Evolutionary conservation across 805 yeast genomes (phyloP), one percentile per base, ranked within the genome.

Genomic region (Tetrapisispora taiwanensis): DNA sequence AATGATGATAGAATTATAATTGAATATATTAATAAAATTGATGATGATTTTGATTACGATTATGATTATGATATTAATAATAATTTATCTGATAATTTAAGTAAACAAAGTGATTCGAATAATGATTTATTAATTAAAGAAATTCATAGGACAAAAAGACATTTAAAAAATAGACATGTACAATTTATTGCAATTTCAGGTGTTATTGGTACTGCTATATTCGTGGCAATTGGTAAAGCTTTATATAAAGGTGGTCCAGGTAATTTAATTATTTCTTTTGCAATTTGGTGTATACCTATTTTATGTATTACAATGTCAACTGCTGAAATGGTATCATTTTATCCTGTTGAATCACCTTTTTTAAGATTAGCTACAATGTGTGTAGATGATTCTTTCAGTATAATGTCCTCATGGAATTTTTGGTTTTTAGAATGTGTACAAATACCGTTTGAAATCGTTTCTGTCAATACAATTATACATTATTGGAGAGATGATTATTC

Each of bases 381-480:
- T 59, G 77, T 78, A 42, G 92, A 84, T 58, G 79, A 78, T 36
- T 83, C 94, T 0, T 65, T 82, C 44, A 92, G 83, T 51, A 74
- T 82, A 36, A 75, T 75, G 71, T 77, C 83, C 1, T 88, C 90
- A 24, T 84, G 86, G 81, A 84, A 84, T 56, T 84, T 81, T 55
- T 83, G 84, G 75, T 69, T 84, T 49, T 66, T 84, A 53, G 81
- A 83, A 58, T 81, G 88, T 49, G 79, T 84, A 0, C 78, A 79
- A 47, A 81, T 86, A 41, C 95, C 95, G 2, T 84, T 80, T 54
- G 95, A 87, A 63, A 79, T 86, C 43, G 83, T 83, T 7, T 83
- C 88, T 7, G 89, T 82, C 8, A 83, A 84, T 52, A 73, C 86
- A 13, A 78, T 86, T 54, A 71, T 86, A 39, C 88, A 85, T 56